phyloP scores from a whole-genome alignment of 2,329 filamentous ascomycete genomes.

The Dactylonectria estremocensis region DNA sequence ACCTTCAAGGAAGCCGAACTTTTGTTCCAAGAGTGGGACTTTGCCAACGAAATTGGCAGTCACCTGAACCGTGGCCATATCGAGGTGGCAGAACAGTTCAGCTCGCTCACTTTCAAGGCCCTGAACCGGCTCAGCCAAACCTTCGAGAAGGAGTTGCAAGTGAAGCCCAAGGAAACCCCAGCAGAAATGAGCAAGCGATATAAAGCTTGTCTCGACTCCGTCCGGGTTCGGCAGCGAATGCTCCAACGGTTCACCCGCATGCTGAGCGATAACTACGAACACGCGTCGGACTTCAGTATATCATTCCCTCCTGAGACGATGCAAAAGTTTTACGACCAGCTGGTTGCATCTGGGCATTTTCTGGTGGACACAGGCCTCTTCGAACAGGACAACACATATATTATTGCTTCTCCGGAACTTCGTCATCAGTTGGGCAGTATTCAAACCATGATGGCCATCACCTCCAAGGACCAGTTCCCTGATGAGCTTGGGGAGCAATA shows the following conservation, averaged over 20 bases:
- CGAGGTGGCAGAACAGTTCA: slow-evolving; percentile 98
- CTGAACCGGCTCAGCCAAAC: slow-evolving; percentile 89
- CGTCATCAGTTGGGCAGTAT: slow-evolving; percentile 85
- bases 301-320: slow-evolving; percentile 77
- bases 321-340: slow-evolving; percentile 83
- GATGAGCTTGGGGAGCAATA: slow-evolving; percentile 85
- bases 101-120: slow-evolving; percentile 92
- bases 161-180: slow-evolving; percentile 85
- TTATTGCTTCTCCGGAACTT: slow-evolving; percentile 88
- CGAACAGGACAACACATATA: slow-evolving; percentile 82
- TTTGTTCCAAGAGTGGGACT: slow-evolving; percentile 97
- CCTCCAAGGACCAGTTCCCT: slow-evolving; percentile 67
- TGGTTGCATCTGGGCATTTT: slow-evolving; percentile 89
- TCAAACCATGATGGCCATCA: slow-evolving; percentile 85
- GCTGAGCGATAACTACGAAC: slow-evolving; percentile 94
- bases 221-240: slow-evolving; percentile 95
- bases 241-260: slow-evolving; percentile 95
- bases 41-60: slow-evolving; percentile 92
- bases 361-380: slow-evolving; percentile 81
- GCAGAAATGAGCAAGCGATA: slow-evolving; percentile 97
- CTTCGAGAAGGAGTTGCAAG: slow-evolving; percentile 91
- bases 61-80: slow-evolving; percentile 95
- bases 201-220: slow-evolving; percentile 94
- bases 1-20: slow-evolving; percentile 99
- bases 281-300: slow-evolving; percentile 95